Conservation (phyloP, 2,329 filamentous ascomycete species). For the Madurella fahalii region DNA sequence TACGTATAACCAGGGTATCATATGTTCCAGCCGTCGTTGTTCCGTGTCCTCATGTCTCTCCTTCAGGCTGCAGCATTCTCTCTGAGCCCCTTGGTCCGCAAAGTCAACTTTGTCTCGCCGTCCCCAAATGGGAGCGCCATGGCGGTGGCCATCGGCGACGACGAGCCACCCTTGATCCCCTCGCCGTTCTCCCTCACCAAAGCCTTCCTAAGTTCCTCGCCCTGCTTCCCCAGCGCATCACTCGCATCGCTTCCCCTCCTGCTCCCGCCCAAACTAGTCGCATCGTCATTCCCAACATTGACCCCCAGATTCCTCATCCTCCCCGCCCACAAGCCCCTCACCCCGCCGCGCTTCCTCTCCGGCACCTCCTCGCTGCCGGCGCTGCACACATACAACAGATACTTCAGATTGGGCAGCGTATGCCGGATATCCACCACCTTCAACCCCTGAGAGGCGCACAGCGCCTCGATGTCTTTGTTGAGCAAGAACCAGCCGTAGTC, state of each 20-base stretch:
- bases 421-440: constrained; percentile 86
- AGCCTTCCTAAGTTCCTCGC: constrained; percentile 40
- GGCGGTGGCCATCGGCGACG: neutral
- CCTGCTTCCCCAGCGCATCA: constrained; percentile 36
- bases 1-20: neutral
- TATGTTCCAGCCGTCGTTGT: neutral
- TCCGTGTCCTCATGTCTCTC: constrained; percentile 1
- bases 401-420: constrained; percentile 89
- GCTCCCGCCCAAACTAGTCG: constrained; percentile 38
- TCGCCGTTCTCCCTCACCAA: constrained; percentile 18
- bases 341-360: constrained; percentile 57
- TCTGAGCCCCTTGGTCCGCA: constrained; percentile 54
- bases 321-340: constrained; percentile 54
- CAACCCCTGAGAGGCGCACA: constrained; percentile 63
- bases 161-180: neutral
- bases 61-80: constrained; percentile 32
- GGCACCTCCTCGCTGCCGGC: constrained; percentile 66
- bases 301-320: constrained; percentile 35
- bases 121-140: constrained; percentile 39
- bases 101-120: constrained; percentile 43
- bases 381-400: constrained; percentile 83
- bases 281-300: constrained; percentile 28
- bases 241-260: constrained; percentile 43
- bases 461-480: constrained; percentile 84
- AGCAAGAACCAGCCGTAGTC: constrained; percentile 96